Evolutionary conservation across 805 yeast species (phyloP).

Genomic region (Cyberlindnera bimundalis): DNA sequence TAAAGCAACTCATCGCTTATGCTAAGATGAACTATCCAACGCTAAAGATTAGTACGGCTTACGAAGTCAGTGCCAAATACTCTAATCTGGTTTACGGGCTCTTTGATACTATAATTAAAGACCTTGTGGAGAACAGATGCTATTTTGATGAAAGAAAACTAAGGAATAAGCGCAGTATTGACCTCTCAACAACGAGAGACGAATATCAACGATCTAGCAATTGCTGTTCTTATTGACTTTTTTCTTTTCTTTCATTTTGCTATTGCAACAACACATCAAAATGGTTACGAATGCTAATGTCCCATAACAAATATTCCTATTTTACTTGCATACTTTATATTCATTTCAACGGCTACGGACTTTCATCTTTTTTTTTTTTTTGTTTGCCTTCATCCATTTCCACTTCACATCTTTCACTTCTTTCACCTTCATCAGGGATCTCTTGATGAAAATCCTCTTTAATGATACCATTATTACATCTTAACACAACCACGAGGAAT

Average conservation of each 20-base stretch:
- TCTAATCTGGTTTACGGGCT: constrained; percentile 36
- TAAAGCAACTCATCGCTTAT: constrained; percentile 31
- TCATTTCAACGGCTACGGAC: neutral
- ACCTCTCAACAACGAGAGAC: constrained; percentile 26
- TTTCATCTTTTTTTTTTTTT: neutral
- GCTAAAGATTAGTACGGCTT: constrained; percentile 38
- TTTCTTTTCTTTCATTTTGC: neutral
- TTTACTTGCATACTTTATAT: neutral
- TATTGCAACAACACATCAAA: neutral
- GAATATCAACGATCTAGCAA: constrained; percentile 20
- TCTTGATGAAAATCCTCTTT: neutral
- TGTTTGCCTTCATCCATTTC: neutral
- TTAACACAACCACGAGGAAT: neutral
- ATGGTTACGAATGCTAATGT: constrained; percentile 10
- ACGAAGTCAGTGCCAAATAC: constrained; percentile 46
- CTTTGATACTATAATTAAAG: constrained; percentile 36
- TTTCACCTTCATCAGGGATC: too few relatives aligned
- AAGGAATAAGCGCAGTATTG: constrained; percentile 28
- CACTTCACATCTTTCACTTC: neutral
- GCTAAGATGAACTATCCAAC: constrained; percentile 30
- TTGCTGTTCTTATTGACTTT: constrained; percentile 25
- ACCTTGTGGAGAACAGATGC: constrained; percentile 38
- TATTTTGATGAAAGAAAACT: constrained; percentile 32
- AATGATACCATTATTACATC: neutral
- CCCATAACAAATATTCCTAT: constrained; percentile 3